Base-by-base conservation (phyloP, 2,329 filamentous ascomycete genomes). In the Orbilia javanica region DNA sequence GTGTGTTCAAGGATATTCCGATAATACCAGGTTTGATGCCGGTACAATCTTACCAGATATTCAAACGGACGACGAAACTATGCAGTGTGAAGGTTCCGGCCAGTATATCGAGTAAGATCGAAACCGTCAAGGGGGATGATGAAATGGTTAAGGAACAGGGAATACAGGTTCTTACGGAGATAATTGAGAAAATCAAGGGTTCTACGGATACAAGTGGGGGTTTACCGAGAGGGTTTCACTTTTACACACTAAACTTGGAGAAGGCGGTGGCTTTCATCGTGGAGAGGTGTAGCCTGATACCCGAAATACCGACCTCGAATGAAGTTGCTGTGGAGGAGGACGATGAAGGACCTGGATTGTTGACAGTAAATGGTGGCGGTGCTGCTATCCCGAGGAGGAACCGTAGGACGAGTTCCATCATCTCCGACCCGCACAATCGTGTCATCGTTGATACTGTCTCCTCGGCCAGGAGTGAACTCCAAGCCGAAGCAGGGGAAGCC, bases 1-100 rank as follows among this genome's bases (percentile, higher is more conserved):
- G 93, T 2, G 88, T 89, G 1, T 97, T 99, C 85, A 93, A 92
- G 85, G 89, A 89, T 1, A 92, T 97, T 25, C 92, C 93, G 5
- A 96, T 99, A 81, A 92, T 99, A 70, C 95, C 96, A 0, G 96
- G 96, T 0, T 87, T 99, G 82, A 97, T 99, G 94, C 96, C 96
- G 11, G 94, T 99, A 65, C 96, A 99, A 85, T 96, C 93, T 85
- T 98, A 97, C 85, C 93, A 97, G 84, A 98, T 97, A 86, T 89
- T 99, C 82, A 93, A 93, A 82, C 88, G 96, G 79, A 97, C 95
- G 34, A 95, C 94, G 25, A 99, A 98, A 85, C 88, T 99, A 50
- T 97, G 94, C 83, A 94, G 97, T 84, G 95, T 94, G 57, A 90
- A 88, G 79, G 87, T 98, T 52, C 96, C 96, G 0, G 86, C 88